A percentile compares a stretch with the other conserved stretches of the same genome.
These are phyloP conservation scores for Phyllosticta paracitricarpa DNA, from an alignment of 2,329 filamentous ascomycete species.

Conservation along the genomic window DNA sequence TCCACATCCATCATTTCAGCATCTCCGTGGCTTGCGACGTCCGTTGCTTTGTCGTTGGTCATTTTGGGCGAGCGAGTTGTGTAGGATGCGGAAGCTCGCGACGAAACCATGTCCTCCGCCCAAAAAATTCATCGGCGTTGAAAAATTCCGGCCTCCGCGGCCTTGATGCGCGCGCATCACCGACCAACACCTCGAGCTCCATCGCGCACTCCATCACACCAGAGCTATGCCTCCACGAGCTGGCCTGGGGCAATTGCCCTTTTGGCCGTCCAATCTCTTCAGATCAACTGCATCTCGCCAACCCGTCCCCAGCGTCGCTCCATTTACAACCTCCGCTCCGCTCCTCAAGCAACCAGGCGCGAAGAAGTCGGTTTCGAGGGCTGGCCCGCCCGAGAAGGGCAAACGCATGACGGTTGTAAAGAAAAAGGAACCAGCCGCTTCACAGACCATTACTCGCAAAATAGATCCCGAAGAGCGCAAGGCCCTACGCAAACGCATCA, in stretches of 20 bases:
- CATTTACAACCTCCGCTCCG: conserved; percentile 26
- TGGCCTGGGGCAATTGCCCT: conserved; percentile 6
- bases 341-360: conserved; percentile 17
- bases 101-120: background rate
- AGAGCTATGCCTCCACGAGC: conserved; percentile 20
- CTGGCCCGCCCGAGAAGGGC: conserved; percentile 24
- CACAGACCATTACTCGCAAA: conserved; percentile 36
- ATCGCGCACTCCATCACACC: background rate
- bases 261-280: conserved; percentile 18
- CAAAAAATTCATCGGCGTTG: conserved; percentile 7
- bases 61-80: background rate
- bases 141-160: conserved; percentile 6
- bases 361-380: conserved; percentile 19
- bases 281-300: conserved; percentile 11
- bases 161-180: background rate
- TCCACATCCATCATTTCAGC: conserved; percentile 23
- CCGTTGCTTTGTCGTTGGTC: background rate
- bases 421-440: conserved; percentile 13
- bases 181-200: background rate
- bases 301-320: conserved; percentile 3
- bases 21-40: conserved; percentile 13
- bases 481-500: conserved; percentile 75
- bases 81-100: background rate
- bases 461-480: conserved; percentile 73
- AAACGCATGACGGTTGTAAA: conserved; percentile 33